Base-by-base conservation (phyloP, 176 grass and related monocot genomes). In the Miscanthus lutarioriparius region DNA sequence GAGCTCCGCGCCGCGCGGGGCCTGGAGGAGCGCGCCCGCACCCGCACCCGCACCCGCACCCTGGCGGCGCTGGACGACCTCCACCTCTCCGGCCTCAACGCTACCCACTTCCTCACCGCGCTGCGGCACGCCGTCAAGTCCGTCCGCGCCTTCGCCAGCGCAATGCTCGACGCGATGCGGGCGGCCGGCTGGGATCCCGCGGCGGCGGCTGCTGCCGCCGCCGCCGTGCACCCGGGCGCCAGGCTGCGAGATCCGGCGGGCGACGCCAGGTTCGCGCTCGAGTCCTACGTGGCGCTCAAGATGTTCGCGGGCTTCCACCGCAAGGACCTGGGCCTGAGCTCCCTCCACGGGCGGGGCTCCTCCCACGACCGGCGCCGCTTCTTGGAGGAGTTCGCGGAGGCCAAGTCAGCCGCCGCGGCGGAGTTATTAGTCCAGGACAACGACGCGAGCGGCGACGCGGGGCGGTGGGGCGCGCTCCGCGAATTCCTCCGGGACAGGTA, bases 21-120 rank as follows among this genome's bases (percentile, higher is more conserved):
- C 61, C 56, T 95, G 37, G 89, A 95, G 83, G 77, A 87, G 22
- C 75, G 77, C 87, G 86, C 88, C 4, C 69, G 85, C 84, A 90
- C 84, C 17, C 79, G n/a, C 27, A 68, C 68, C 10, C 89, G 71
- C 87, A 88, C 88, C 4, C 69, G 85, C 84, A 90, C 84, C 17
- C 79, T 89, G 27, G 84, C 84, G 11, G 72, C 91, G 32, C 90
- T 94, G 33, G 86, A 97, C 87, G 77, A 23, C 4, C 89, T 98
- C 76, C 91, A 95, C 87, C 83, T 91, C 27, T 98, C 95, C 0
- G 86, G 88, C 64, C 88, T 97, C 65, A 88, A 90, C 80, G 83
- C 92, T 23, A 94, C 81, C 1, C 95, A 98, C 83, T 93, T 98
- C 85, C 83, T 87, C 80, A 80, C 91, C 66, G 89, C 87, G 64